Evolutionary conservation across 2,329 filamentous ascomycete genomes (phyloP), one percentile per base, ranked within the genome.

Genomic region (Moelleriella libera): DNA sequence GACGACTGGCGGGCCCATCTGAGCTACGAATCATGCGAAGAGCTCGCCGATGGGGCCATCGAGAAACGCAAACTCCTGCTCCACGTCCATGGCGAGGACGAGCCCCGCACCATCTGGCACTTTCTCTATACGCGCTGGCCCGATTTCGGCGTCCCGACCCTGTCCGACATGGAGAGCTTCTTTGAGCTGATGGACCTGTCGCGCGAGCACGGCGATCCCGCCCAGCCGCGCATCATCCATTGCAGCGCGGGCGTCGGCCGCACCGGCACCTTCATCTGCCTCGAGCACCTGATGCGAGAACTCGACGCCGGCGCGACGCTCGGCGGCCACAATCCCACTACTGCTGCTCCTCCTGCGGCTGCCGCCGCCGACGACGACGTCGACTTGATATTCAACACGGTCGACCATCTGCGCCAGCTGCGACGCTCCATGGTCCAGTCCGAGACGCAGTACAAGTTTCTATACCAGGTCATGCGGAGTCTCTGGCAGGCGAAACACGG

Each of bases 381-480:
- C n/a, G 53, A 96, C 57, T 76, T 83, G 3, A 75, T 98, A 41
- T 85, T 81, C 54, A 74, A 84, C 14, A 84, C 85, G 0, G 89
- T 98, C 47, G 83, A 94, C 56, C 67, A 70, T 50, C 73, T 98
- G 48, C 78, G 92, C 43, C 79, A 90, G 63, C 92, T 98, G 69
- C 78, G 92, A 14, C 85, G 87, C 69, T 86, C 83, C 66, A 98
- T 98, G 92, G 92, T 98, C 5, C 92, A 97, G 66, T 83, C 85
- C 43, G 85, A 90, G 56, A 63, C 75, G 44, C 92, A 98, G 62
- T 92, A 85, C 57, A 66, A 78, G 39, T 96, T 97, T 62, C 77
- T 98, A 49, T 97, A 98, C 66, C 80, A 88, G 58, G 86, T 94
- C 1, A 64, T 96, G 57, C 76, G 80, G 46, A 83, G 88, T 60